Conservation (phyloP, 495 filamentous ascomycete species). For the Polyplosphaeria fusca region DNA sequence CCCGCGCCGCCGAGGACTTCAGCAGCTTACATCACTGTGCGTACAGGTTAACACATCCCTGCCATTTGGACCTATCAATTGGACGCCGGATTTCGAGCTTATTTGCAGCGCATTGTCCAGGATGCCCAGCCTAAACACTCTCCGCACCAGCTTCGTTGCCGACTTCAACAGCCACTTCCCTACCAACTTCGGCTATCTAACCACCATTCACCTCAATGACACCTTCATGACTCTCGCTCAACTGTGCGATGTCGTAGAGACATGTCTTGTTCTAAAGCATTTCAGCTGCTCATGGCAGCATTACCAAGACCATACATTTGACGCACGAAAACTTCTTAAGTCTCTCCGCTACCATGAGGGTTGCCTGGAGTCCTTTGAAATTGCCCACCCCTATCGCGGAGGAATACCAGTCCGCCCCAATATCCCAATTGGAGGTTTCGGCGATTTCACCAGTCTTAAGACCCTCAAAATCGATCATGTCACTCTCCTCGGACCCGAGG, state of each 20-base stretch:
- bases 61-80: background rate
- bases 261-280: constrained; percentile 1
- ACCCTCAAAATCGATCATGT: background rate
- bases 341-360: no score
- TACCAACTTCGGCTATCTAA: background rate
- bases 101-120: constrained; percentile 1
- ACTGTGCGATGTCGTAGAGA: no score
- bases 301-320: no score
- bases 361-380: no score
- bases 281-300: constrained; percentile 12
- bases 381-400: no score
- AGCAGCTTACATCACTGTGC: constrained; percentile 6
- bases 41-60: constrained; percentile 9
- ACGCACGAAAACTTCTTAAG: no score
- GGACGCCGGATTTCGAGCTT: background rate
- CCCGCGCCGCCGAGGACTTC: constrained; percentile 6
- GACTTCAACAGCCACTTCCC: background rate
- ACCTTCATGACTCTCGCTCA: no score
- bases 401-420: no score
- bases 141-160: constrained; percentile 1
- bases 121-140: background rate
- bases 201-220: no score
- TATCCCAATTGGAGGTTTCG: no score
- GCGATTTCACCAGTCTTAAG: background rate
- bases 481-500: background rate